phyloP scores from a whole-genome alignment of 2,329 filamentous ascomycete species.

The Nigrospora sphaerica region DNA sequence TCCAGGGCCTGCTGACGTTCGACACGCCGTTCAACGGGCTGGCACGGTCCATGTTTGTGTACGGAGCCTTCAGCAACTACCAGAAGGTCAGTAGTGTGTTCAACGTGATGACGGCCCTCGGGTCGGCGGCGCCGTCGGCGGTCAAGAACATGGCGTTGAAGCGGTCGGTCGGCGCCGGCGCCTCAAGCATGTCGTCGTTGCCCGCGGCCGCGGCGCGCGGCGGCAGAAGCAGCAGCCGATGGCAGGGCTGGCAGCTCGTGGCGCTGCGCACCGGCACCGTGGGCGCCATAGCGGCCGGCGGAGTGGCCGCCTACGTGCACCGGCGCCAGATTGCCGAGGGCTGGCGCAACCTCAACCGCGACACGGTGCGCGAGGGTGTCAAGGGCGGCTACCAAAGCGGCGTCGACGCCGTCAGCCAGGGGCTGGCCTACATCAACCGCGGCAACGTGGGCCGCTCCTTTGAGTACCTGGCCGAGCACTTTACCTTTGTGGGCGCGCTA shows the following conservation, averaged over 20 bases:
- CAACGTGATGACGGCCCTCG: conserved; percentile 49
- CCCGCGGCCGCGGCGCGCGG: not conserved
- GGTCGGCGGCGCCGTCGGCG: conserved; percentile 38
- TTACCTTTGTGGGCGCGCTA: conserved; percentile 78
- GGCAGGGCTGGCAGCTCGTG: conserved; percentile 53
- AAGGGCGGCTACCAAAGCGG: conserved; percentile 41
- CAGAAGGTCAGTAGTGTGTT: conserved; percentile 49
- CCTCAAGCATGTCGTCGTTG: conserved; percentile 14
- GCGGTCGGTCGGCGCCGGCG: conserved; percentile 1
- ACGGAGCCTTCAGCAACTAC: conserved; percentile 53
- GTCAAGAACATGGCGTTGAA: conserved; percentile 30
- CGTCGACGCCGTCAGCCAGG: conserved; percentile 43
- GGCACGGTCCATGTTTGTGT: conserved; percentile 52
- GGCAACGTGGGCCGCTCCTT: conserved; percentile 61
- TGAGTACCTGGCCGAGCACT: conserved; percentile 72
- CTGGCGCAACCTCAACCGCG: conserved; percentile 38
- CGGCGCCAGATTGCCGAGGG: conserved; percentile 57
- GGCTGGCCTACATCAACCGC: conserved; percentile 49
- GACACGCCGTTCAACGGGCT: conserved; percentile 77
- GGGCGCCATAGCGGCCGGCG: conserved; percentile 72
- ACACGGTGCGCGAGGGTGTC: conserved; percentile 37
- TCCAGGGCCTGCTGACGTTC: conserved; percentile 74
- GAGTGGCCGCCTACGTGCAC: conserved; percentile 74
- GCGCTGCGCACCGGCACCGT: conserved; percentile 78
- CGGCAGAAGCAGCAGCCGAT: conserved; percentile 27